Evolutionary conservation across 2,329 filamentous ascomycete genomes (phyloP).

Genomic region (Xylariales sp.): DNA sequence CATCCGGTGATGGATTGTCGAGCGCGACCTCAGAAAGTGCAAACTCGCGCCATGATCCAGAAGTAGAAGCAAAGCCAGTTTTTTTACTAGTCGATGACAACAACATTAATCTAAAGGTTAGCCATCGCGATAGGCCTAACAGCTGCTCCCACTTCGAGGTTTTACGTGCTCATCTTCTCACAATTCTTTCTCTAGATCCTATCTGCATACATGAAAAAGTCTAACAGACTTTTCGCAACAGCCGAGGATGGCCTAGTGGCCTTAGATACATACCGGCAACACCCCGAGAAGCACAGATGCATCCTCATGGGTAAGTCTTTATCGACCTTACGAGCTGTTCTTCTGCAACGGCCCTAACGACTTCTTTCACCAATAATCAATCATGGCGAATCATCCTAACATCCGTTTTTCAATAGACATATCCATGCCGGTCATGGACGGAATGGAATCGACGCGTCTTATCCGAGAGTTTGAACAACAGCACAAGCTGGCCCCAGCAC

Average conservation of each 20-base stretch:
- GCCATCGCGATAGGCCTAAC: not conserved
- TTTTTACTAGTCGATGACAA: conserved; percentile 36
- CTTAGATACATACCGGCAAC: conserved; percentile 24
- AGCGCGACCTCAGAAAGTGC: not conserved
- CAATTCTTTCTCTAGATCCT: conserved; percentile 21
- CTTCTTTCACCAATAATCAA: too few species aligned
- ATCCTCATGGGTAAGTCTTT: conserved; percentile 14
- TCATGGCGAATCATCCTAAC: too few species aligned
- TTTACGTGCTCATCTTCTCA: not conserved
- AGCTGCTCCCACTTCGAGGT: not conserved
- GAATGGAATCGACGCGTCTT: conserved; percentile 32
- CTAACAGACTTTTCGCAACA: conserved; percentile 23
- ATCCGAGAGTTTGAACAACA: conserved; percentile 37
- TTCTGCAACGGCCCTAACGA: too few species aligned
- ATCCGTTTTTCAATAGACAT: too few species aligned
- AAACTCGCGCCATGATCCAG: not conserved
- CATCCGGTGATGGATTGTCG: too few species aligned
- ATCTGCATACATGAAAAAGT: conserved; percentile 23
- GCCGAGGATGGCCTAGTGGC: conserved; percentile 34
- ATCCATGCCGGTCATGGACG: conserved; percentile 42
- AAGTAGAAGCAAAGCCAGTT: not conserved
- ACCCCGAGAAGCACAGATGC: conserved; percentile 9
- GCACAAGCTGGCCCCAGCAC: conserved; percentile 28
- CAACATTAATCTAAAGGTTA: conserved; percentile 28
- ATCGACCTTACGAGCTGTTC: too few species aligned